phyloP scores from a whole-genome alignment of 1,139 yeast species.

The Williopsis jadinii region DNA sequence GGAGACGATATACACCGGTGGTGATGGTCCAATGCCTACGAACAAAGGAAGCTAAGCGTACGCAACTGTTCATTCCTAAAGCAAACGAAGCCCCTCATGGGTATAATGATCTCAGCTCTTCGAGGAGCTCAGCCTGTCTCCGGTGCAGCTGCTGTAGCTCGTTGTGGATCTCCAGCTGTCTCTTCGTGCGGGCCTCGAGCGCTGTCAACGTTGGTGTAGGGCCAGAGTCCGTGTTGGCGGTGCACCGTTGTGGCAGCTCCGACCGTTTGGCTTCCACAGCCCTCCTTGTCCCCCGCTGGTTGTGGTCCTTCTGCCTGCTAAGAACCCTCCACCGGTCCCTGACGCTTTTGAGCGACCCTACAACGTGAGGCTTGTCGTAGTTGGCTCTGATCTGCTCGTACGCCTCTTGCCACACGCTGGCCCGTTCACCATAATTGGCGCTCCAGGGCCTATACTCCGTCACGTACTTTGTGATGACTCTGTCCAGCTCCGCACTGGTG shows the following conservation, averaged over 20 bases:
- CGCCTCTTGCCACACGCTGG: not conserved
- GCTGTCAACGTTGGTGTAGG: not conserved
- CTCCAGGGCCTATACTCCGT: not conserved
- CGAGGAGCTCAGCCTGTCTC: conserved; percentile 1
- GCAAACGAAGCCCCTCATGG: no score
- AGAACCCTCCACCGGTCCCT: conserved; percentile 1
- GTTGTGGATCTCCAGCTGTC: not conserved
- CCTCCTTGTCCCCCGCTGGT: not conserved
- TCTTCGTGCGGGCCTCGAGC: not conserved
- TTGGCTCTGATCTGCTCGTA: not conserved
- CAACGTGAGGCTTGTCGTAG: not conserved
- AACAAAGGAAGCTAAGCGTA: no score
- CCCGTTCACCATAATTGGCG: not conserved
- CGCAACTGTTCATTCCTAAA: no score
- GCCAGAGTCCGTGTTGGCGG: not conserved
- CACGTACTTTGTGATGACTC: not conserved
- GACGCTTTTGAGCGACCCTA: conserved; percentile 1
- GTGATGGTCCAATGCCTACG: no score
- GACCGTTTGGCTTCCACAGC: not conserved
- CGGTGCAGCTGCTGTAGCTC: not conserved
- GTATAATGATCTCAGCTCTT: not conserved
- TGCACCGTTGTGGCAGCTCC: not conserved
- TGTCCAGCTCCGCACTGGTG: conserved; percentile 1
- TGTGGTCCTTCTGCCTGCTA: not conserved
- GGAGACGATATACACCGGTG: no score